Conservation (phyloP, 73 alveolate species). For the Tetrahymena elliotti region DNA sequence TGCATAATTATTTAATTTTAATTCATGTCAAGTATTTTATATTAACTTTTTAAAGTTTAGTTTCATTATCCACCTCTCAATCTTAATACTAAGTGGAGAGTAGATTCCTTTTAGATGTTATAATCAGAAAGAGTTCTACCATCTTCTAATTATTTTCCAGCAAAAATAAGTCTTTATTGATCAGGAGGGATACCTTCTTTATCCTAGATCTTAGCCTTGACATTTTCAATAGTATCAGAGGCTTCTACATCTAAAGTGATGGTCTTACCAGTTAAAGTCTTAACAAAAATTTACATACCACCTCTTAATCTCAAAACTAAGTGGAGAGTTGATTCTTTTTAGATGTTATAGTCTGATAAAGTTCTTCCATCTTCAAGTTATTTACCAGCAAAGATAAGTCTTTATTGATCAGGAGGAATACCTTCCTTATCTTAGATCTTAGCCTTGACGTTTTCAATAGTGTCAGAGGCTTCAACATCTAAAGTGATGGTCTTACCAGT, state of each 20-base stretch:
- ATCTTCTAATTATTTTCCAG: conserved; percentile 21
- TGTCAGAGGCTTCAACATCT: conserved; percentile 40
- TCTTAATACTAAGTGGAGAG: conserved; percentile 37
- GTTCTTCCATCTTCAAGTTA: conserved; percentile 39
- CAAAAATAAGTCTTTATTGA: conserved; percentile 23
- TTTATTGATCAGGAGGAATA: conserved; percentile 41
- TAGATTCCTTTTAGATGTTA: conserved; percentile 43
- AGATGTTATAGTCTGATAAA: conserved; percentile 19
- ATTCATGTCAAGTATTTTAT: too few species aligned
- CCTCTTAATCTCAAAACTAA: conserved; percentile 38
- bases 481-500: conserved; percentile 30
- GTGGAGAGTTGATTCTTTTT: conserved; percentile 36
- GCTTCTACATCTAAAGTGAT: conserved; percentile 17
- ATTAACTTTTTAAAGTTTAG: too few species aligned
- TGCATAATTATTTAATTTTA: too few species aligned
- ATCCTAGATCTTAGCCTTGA: neutral
- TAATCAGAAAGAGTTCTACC: conserved; percentile 26
- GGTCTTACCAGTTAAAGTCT: conserved; percentile 39
- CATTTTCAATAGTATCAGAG: neutral
- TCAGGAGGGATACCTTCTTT: conserved; percentile 11
- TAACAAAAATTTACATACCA: conserved; percentile 38
- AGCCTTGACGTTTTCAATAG: conserved; percentile 29
- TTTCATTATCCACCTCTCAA: conserved; percentile 55
- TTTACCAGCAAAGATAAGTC: conserved; percentile 42
- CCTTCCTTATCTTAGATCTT: conserved; percentile 45